Percentiles rank a stretch among this genome's conserved stretches.
Evolutionary conservation across 2,329 filamentous ascomycete species (phyloP).

Genomic region (Talaromyces pinophilus): DNA sequence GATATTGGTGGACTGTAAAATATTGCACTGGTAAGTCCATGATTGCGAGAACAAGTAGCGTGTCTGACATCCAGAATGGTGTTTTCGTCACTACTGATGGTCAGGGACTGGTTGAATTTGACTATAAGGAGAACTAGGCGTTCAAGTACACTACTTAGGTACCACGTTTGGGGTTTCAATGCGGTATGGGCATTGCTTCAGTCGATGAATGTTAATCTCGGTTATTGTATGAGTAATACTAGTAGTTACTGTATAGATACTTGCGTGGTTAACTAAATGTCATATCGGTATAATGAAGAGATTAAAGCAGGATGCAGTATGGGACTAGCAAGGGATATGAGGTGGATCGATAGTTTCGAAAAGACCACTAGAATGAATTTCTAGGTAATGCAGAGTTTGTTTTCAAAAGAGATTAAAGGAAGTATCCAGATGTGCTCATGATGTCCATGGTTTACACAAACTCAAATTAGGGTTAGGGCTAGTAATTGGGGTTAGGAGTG

Average conservation of each 20-base stretch:
- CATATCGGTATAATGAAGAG: not conserved
- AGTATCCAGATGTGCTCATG: not conserved
- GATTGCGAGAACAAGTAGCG: slow-evolving; percentile 11
- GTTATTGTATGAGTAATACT: not conserved
- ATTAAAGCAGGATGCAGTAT: not conserved
- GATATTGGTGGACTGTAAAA: too few relatives aligned
- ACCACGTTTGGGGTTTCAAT: not conserved
- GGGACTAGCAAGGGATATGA: not conserved
- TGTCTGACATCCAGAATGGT: slow-evolving; percentile 14
- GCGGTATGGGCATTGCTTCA: not conserved
- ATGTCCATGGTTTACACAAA: not conserved
- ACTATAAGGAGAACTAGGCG: slow-evolving; percentile 12
- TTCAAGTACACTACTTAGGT: slow-evolving; percentile 18
- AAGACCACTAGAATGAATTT: too few relatives aligned
- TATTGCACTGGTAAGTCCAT: too few relatives aligned
- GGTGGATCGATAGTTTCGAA: not conserved
- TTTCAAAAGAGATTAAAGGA: not conserved
- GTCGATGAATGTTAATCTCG: too few relatives aligned
- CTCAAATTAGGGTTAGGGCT: not conserved
- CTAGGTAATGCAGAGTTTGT: not conserved
- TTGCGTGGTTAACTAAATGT: not conserved
- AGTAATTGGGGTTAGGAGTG: not conserved
- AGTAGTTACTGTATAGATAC: not conserved
- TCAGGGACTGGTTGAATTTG: slow-evolving; percentile 18
- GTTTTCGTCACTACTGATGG: slow-evolving; percentile 6